Conservation (phyloP, 2,329 filamentous ascomycete species). For the Penicillium sp. region DNA sequence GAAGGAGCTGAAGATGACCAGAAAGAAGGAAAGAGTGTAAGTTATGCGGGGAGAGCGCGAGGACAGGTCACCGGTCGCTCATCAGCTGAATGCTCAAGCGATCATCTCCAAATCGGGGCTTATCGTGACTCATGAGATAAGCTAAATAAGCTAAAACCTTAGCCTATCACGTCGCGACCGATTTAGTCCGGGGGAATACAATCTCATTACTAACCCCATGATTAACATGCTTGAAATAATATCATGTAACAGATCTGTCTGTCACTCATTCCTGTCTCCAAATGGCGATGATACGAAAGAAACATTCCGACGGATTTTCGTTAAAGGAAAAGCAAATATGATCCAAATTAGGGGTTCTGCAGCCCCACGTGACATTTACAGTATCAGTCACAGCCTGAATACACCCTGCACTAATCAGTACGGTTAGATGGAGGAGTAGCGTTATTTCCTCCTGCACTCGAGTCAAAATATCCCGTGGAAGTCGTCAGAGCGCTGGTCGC, state of each 20-base stretch:
- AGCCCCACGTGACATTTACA: constrained; percentile 12
- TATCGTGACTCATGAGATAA: constrained; percentile 18
- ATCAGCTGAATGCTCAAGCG: constrained; percentile 6
- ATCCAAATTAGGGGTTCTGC: not conserved
- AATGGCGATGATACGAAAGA: not conserved
- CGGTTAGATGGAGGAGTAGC: constrained; percentile 17
- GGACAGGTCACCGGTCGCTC: constrained; percentile 10
- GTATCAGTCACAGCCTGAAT: constrained; percentile 24
- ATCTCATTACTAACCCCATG: not conserved
- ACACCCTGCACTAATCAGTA: constrained; percentile 21
- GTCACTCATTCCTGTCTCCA: not conserved
- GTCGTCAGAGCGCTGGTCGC: constrained; percentile 1
- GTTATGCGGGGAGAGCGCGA: not conserved
- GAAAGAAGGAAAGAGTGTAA: not conserved
- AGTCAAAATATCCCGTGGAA: constrained; percentile 3
- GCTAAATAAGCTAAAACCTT: constrained; percentile 9
- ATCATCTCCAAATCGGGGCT: constrained; percentile 6
- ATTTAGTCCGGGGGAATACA: not conserved
- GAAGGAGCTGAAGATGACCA: not conserved
- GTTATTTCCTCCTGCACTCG: constrained; percentile 1
- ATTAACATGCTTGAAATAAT: not conserved
- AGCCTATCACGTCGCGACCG: constrained; percentile 4
- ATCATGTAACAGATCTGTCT: not conserved
- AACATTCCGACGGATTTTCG: not conserved
- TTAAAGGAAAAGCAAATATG: not conserved